phyloP scores from a whole-genome alignment of 306 rosid genomes.

The Fragaria iinumae region DNA sequence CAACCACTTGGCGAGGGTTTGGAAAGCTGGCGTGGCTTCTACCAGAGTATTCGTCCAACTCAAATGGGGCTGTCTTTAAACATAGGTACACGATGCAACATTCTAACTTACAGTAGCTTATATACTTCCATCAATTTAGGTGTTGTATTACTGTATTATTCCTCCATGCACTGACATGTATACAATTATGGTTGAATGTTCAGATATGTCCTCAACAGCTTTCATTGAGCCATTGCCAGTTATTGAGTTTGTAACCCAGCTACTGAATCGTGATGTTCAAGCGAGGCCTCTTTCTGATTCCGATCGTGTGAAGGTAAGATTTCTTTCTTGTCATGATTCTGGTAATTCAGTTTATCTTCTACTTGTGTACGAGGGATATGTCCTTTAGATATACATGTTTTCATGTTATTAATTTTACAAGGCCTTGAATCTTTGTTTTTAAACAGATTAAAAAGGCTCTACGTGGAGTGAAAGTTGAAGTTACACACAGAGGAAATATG shows the following conservation, averaged over 20 bases:
- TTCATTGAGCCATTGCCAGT: constrained; percentile 94
- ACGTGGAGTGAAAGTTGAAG: constrained; percentile 95
- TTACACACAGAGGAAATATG: constrained; percentile 94
- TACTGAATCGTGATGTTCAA: constrained; percentile 76
- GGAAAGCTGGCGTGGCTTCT: constrained; percentile 99
- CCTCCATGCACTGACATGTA: neutral
- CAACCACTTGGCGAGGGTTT: constrained; percentile 92
- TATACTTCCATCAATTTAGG: neutral
- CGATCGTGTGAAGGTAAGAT: constrained; percentile 82
- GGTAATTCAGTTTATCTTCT: neutral
- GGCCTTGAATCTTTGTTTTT: neutral
- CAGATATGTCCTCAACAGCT: constrained; percentile 98
- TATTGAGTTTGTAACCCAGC: constrained; percentile 78
- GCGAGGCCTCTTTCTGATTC: constrained; percentile 81
- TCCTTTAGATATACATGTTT: neutral
- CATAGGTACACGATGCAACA: constrained; percentile 47
- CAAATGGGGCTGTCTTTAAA: constrained; percentile 95
- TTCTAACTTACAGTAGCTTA: neutral
- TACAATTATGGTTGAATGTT: constrained; percentile 16
- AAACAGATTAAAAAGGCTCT: constrained; percentile 87
- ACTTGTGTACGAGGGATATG: neutral
- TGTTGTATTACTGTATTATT: neutral
- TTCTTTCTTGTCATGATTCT: constrained; percentile 6
- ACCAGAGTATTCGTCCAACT: constrained; percentile 96
- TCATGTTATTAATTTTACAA: neutral